A percentile compares a stretch with the other conserved stretches of the same genome.
These are phyloP conservation scores for Hypoxylon sp. DNA, from an alignment of 2,329 filamentous ascomycete species.

Conservation along the genomic window DNA sequence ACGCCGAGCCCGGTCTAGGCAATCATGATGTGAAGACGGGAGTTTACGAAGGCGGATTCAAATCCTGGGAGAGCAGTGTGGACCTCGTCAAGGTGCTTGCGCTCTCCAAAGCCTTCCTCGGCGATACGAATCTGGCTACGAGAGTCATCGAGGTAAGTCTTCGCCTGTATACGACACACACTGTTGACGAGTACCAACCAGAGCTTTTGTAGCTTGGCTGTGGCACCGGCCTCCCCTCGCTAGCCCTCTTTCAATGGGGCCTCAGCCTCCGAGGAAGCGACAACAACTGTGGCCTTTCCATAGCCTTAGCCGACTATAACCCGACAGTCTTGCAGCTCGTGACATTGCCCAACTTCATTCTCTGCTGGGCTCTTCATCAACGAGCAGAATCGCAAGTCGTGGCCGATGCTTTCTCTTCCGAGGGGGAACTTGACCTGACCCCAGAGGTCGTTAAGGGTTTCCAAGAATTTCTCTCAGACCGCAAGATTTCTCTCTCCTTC, in stretches of 20 bases:
- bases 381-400: conserved; percentile 50
- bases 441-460: conserved; percentile 67
- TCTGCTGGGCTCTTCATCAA: conserved; percentile 68
- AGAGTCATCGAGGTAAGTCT: conserved; percentile 63
- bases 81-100: conserved; percentile 77
- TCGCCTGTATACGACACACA: background rate
- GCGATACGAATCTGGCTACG: conserved; percentile 47
- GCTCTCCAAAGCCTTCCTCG: conserved; percentile 48
- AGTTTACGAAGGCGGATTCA: conserved; percentile 87
- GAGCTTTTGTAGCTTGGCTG: conserved; percentile 70
- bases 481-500: conserved; percentile 67
- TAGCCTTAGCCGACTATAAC: conserved; percentile 82
- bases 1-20: conserved; percentile 60
- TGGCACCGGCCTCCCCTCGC: conserved; percentile 76
- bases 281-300: conserved; percentile 53
- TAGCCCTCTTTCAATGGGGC: conserved; percentile 73
- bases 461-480: conserved; percentile 56
- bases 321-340: conserved; percentile 78
- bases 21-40: conserved; percentile 80
- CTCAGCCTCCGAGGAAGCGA: conserved; percentile 44
- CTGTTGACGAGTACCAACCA: conserved; percentile 38
- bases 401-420: conserved; percentile 55
- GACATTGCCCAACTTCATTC: conserved; percentile 78
- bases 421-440: conserved; percentile 68
- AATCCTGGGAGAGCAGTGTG: conserved; percentile 87